These are phyloP conservation scores for Penicillium sp. DNA, from an alignment of 2,329 filamentous ascomycete genomes.

Conservation along the genomic window DNA sequence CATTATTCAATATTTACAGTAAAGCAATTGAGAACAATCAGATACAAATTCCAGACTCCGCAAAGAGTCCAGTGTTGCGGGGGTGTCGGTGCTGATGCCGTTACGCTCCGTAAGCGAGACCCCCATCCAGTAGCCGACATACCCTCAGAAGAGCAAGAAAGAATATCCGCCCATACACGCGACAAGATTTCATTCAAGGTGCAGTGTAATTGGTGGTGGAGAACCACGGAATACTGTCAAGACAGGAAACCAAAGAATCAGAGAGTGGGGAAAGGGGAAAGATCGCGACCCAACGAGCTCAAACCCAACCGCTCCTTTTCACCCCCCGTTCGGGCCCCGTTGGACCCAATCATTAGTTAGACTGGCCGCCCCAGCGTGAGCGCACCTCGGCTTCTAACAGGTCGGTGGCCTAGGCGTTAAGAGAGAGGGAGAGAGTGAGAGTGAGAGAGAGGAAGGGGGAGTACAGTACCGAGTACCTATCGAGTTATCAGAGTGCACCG, in stretches of 20 bases:
- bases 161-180: neutral
- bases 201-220: neutral
- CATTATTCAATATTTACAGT: neutral
- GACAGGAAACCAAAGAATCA: neutral
- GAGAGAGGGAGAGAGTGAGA: neutral
- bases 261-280: neutral
- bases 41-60: neutral
- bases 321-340: neutral
- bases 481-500: neutral
- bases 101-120: neutral
- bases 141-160: neutral
- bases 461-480: too few relatives aligned
- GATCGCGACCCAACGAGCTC: neutral
- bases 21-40: neutral
- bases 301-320: neutral
- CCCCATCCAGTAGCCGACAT: too few relatives aligned
- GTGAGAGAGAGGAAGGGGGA: neutral
- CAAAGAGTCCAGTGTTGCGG: neutral
- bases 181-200: neutral
- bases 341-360: neutral
- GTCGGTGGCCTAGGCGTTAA: neutral
- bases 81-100: neutral
- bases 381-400: constrained; percentile 10
- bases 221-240: neutral
- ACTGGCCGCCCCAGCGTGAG: constrained; percentile 8